phyloP scores from a whole-genome alignment of 495 filamentous ascomycete species.

The Chaetomidium leptoderma region DNA sequence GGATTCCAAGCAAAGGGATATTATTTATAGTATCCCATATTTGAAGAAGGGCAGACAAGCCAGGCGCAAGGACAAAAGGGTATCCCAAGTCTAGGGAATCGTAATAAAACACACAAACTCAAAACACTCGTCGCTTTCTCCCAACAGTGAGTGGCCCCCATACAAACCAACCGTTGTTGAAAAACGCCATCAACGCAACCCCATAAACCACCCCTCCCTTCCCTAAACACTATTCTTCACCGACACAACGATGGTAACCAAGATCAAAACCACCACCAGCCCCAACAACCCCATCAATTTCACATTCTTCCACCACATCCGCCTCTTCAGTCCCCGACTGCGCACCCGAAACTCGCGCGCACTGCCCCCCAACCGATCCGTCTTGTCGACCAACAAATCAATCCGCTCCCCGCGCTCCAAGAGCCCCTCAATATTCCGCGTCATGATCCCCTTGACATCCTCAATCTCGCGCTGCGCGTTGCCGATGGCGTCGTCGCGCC shows the following conservation, averaged over 20 bases:
- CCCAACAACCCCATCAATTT: conserved; percentile 84
- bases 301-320: conserved; percentile 99
- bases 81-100: background rate
- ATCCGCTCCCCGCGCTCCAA: conserved; percentile 93
- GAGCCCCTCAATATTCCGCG: conserved; percentile 94
- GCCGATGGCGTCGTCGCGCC: conserved; percentile 75
- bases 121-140: conserved; percentile 6
- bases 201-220: background rate
- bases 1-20: too few species aligned
- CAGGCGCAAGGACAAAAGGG: background rate
- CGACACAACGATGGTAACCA: conserved; percentile 49
- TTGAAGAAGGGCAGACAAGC: background rate
- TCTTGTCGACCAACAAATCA: conserved; percentile 95
- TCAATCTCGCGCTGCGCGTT: conserved; percentile 87
- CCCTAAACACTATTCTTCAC: conserved; percentile 34
- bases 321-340: conserved; percentile 74
- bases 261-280: conserved; percentile 76
- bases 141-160: background rate
- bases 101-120: background rate
- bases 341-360: conserved; percentile 86
- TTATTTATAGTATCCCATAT: background rate
- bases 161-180: conserved; percentile 8
- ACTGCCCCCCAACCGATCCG: conserved; percentile 78
- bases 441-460: conserved; percentile 93
- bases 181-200: conserved; percentile 10